Conservation (phyloP, 2,329 filamentous ascomycete genomes). For the Colletotrichum sansevieriae region DNA sequence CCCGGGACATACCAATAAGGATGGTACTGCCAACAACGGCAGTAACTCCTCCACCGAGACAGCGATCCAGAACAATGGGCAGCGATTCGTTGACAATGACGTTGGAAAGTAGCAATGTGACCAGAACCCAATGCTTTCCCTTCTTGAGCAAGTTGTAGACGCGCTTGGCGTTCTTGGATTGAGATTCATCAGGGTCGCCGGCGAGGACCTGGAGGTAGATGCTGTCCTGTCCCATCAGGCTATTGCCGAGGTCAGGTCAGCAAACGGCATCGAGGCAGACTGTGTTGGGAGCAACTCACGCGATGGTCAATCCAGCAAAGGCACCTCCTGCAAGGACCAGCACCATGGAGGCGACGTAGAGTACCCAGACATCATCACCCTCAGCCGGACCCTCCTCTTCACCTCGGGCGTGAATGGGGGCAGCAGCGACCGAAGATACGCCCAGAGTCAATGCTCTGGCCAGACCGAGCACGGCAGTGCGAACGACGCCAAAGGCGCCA, state of each 20-base stretch:
- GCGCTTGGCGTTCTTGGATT: constrained; percentile 85
- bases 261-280: constrained; percentile 11
- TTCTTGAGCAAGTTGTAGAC: constrained; percentile 85
- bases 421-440: constrained; percentile 62
- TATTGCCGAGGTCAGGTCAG: constrained; percentile 46
- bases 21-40: constrained; percentile 94
- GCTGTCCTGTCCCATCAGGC: constrained; percentile 82
- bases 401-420: constrained; percentile 55
- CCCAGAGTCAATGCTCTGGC: constrained; percentile 64
- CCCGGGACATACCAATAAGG: constrained; percentile 79
- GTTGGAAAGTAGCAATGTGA: constrained; percentile 93
- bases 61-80: constrained; percentile 94
- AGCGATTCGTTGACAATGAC: constrained; percentile 98
- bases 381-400: constrained; percentile 64
- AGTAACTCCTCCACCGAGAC: constrained; percentile 92
- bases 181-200: constrained; percentile 84
- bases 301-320: constrained; percentile 94
- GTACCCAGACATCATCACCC: constrained; percentile 81
- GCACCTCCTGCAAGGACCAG: constrained; percentile 91
- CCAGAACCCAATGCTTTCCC: constrained; percentile 98
- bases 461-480: constrained; percentile 65
- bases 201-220: constrained; percentile 97
- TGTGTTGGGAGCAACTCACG: constrained; percentile 64
- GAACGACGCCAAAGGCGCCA: constrained; percentile 55
- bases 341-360: constrained; percentile 81